Evolutionary conservation across 306 rosid genomes (phyloP), one percentile per base, ranked within the genome.

Genomic region (Rosa chinensis): DNA sequence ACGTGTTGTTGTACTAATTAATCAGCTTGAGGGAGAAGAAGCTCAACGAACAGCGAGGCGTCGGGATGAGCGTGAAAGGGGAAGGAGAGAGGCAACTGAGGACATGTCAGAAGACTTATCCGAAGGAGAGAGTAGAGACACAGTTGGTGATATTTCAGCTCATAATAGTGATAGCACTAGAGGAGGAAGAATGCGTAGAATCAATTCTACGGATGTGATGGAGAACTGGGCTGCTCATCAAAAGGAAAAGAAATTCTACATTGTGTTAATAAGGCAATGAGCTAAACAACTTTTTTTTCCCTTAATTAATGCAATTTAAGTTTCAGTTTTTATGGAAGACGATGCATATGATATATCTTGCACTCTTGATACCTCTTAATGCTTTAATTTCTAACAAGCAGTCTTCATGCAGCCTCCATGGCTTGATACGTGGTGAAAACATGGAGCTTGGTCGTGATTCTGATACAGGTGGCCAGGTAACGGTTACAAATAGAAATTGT

Each of bases 361-460:
- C 77, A 20, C 67, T 23, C 11, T 42, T 63, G 72, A 53, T 76
- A 21, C 70, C 13, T 39, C 56, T 64, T 55, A 73, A 78, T 75
- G 53, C 37, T 50, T 28, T 28, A 28, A 28, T 28, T 80, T 50
- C 72, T 75, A 85, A 83, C 84, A 70, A 81, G 50, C 48, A 61
- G 49, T 74, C 40, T 78, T 70, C 10, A 0, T 88, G 88, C 89
- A 88, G 92, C 77, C 89, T 88, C 78, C 92, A 88, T 78, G 92
- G 89, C 79, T 79, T 88, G 85, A 86, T 88, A 25, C 89, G 89
- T 1, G 88, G 92, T 40, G 92, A 86, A 72, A 83, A 88, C 76
- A 88, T 88, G 92, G 92, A 88, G 84, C 92, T 86, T 72, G 92
- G 92, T 62, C 89, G 92, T 14, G 92, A 88, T 84, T 88, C 92